Evolutionary conservation across 495 filamentous ascomycete genomes (phyloP).

Genomic region (Penicillium maclennaniae): DNA sequence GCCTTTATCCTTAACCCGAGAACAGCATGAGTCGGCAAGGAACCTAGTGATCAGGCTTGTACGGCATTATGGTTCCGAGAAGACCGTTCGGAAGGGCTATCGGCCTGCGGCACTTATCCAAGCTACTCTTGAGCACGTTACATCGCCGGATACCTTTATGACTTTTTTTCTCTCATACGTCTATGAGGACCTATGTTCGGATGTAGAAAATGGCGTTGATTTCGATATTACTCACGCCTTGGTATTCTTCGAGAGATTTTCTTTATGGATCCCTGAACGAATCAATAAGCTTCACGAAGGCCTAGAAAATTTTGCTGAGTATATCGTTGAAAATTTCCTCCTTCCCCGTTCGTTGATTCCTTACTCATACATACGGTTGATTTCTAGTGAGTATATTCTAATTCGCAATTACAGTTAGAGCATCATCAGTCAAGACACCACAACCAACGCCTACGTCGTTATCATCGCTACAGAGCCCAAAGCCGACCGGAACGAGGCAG

Average conservation of each 20-base stretch:
- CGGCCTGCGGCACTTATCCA: slow-evolving; percentile 10
- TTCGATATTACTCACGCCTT: slow-evolving; percentile 10
- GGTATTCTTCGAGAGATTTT: slow-evolving; percentile 5
- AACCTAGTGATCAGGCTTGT: slow-evolving; percentile 10
- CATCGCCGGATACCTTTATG: slow-evolving; percentile 14
- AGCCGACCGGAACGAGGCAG: slow-evolving; percentile 7
- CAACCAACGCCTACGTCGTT: slow-evolving; percentile 14
- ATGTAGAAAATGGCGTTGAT: slow-evolving; percentile 1
- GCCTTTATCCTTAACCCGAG: slow-evolving; percentile 1
- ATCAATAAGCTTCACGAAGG: slow-evolving; percentile 5
- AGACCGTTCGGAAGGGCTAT: slow-evolving; percentile 10
- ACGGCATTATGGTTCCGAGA: slow-evolving; percentile 10
- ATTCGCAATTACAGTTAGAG: slow-evolving; percentile 13
- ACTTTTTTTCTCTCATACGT: slow-evolving; percentile 8
- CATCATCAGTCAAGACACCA: slow-evolving; percentile 14
- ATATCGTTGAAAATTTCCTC: slow-evolving; percentile 12
- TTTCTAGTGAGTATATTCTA: no score
- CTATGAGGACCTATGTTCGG: neutral
- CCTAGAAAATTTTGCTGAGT: slow-evolving; percentile 10
- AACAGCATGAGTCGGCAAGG: slow-evolving; percentile 6
- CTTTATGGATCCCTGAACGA: slow-evolving; percentile 11
- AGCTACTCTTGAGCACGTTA: slow-evolving; percentile 11
- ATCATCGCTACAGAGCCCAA: slow-evolving; percentile 7
- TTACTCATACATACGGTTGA: no score
- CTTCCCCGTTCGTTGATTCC: no score